Evolutionary conservation across 371 early-diverging fungal genomes (phyloP).

Genomic region (Apophysomyces ossiformis): DNA sequence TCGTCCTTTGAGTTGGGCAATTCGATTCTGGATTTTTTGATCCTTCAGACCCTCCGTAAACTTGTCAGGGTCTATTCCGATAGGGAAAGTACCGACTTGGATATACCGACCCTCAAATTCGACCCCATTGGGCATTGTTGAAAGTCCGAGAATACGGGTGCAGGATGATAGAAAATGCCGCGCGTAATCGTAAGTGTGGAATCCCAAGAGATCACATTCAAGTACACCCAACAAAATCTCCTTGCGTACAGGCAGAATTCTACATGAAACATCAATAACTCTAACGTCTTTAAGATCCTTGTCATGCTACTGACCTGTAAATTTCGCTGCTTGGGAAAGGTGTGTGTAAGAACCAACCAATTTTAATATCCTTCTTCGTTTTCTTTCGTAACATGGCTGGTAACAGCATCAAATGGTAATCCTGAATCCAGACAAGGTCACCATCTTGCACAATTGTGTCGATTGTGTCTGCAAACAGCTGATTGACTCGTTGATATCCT

Average conservation of each 20-base stretch:
- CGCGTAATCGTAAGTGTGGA: conserved; percentile 99
- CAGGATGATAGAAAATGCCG: conserved; percentile 98
- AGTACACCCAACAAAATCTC: conserved; percentile 94
- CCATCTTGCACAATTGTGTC: conserved; percentile 83
- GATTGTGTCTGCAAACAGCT: conserved; percentile 89
- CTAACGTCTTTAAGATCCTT: neutral
- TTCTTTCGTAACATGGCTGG: conserved; percentile 78
- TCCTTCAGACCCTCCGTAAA: conserved; percentile 84
- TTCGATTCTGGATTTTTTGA: conserved; percentile 70
- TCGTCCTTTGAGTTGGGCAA: conserved; percentile 78
- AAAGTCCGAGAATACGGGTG: conserved; percentile 91
- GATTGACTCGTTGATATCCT: conserved; percentile 94
- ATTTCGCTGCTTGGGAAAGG: conserved; percentile 97
- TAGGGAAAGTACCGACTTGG: conserved; percentile 98
- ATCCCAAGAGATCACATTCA: conserved; percentile 92
- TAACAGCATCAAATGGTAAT: conserved; percentile 98
- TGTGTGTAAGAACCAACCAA: conserved; percentile 99
- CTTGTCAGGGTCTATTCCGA: conserved; percentile 98
- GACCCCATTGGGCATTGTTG: conserved; percentile 91
- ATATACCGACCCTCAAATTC: conserved; percentile 89
- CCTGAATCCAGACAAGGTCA: conserved; percentile 99
- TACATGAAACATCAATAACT: conserved; percentile 15
- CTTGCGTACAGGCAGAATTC: conserved; percentile 89
- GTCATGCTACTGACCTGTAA: conserved; percentile 64
- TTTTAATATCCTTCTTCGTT: conserved; percentile 76